A percentile compares a stretch with the other conserved stretches of the same genome.
phyloP scores from a whole-genome alignment of 495 filamentous ascomycete species.

The Bryoglossum gracile region DNA sequence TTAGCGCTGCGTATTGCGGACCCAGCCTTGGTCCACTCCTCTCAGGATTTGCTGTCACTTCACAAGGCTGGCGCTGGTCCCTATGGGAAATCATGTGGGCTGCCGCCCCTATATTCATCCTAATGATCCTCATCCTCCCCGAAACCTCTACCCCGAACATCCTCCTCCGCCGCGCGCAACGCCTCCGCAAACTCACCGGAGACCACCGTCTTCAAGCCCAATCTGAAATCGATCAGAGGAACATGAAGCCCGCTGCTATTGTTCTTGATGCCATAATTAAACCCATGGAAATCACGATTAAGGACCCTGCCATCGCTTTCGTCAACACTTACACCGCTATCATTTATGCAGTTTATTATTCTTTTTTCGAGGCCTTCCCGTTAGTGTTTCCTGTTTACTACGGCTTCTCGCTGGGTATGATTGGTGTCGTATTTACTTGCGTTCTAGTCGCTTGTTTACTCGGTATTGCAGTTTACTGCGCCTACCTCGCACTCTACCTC shows the following conservation, averaged over 20 bases:
- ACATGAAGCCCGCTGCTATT: slow-evolving; percentile 40
- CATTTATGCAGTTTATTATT: slow-evolving; percentile 62
- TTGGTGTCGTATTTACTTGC: slow-evolving; percentile 59
- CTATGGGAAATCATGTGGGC: slow-evolving; percentile 50
- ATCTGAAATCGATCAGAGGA: slow-evolving; percentile 45
- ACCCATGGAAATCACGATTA: slow-evolving; percentile 54
- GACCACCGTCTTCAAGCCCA: slow-evolving; percentile 39
- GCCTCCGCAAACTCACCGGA: slow-evolving; percentile 39
- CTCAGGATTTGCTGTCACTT: slow-evolving; percentile 55
- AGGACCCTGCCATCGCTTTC: slow-evolving; percentile 57
- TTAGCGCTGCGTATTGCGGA: slow-evolving; percentile 36
- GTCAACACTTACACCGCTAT: slow-evolving; percentile 55
- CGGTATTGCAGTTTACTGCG: slow-evolving; percentile 43
- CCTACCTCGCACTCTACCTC: slow-evolving; percentile 44
- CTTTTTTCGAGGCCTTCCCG: slow-evolving; percentile 68
- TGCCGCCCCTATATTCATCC: slow-evolving; percentile 36
- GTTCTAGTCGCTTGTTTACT: slow-evolving; percentile 51
- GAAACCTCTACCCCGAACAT: slow-evolving; percentile 42
- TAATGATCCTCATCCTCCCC: slow-evolving; percentile 40
- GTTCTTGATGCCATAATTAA: slow-evolving; percentile 52
- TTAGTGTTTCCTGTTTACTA: slow-evolving; percentile 61
- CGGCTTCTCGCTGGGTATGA: slow-evolving; percentile 51
- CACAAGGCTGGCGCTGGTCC: slow-evolving; percentile 49
- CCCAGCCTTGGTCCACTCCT: slow-evolving; percentile 56
- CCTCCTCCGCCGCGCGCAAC: slow-evolving; percentile 33